Conservation (phyloP, 23 red algal genomes). For the Gracilaria domingensis region DNA sequence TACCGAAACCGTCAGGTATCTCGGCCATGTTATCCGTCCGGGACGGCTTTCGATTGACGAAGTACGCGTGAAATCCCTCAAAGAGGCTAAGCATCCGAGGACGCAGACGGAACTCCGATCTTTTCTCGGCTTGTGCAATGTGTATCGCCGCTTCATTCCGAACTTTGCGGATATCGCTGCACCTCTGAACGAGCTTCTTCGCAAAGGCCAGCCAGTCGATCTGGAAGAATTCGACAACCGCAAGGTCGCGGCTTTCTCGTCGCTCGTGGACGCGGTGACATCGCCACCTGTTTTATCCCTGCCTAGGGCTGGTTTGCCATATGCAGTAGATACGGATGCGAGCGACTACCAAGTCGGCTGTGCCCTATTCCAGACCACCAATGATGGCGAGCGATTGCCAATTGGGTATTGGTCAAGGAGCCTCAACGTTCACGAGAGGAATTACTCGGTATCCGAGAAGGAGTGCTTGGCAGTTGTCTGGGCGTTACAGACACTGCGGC, state of each 20-base stretch:
- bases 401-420: slow-evolving; percentile 33
- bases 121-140: slow-evolving; percentile 14
- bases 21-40: slow-evolving; percentile 16
- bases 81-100: slow-evolving; percentile 15
- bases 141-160: slow-evolving; percentile 17
- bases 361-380: not conserved
- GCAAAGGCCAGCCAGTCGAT: not conserved
- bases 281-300: slow-evolving; percentile 7
- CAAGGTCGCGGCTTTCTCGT: not conserved
- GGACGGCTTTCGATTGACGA: slow-evolving; percentile 15
- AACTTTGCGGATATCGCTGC: not conserved
- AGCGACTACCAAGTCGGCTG: slow-evolving; percentile 24
- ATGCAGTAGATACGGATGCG: slow-evolving; percentile 36
- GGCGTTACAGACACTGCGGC: slow-evolving; percentile 26
- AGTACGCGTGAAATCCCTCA: not conserved
- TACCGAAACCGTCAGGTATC: slow-evolving; percentile 22
- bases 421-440: slow-evolving; percentile 16
- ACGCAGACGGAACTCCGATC: slow-evolving; percentile 14
- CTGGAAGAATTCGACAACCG: slow-evolving; percentile 3
- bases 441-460: slow-evolving; percentile 42
- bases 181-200: not conserved
- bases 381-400: not conserved
- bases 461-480: slow-evolving; percentile 58
- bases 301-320: not conserved
- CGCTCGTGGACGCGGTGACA: not conserved